A percentile compares a stretch with the other conserved stretches of the same genome.
Conservation (phyloP, 768 basidiomycete species). For the Strobilomyces confusus region DNA sequence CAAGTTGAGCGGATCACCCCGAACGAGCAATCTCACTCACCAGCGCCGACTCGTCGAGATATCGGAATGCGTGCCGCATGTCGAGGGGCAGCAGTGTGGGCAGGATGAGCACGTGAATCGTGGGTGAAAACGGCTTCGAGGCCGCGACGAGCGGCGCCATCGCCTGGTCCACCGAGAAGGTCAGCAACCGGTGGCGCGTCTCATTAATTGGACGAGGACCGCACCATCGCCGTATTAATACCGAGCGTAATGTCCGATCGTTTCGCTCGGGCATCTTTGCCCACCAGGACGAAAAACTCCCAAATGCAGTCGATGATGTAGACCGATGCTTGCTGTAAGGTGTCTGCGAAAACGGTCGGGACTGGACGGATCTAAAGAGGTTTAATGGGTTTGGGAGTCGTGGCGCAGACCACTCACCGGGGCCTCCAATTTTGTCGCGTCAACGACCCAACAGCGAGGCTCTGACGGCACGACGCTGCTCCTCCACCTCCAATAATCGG, state of each 20-base stretch:
- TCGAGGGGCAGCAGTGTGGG: conserved; percentile 75
- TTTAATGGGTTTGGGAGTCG: conserved; percentile 1
- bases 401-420: conserved; percentile 36
- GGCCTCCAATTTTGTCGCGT: conserved; percentile 31
- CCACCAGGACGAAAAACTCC: conserved; percentile 77
- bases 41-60: conserved; percentile 58
- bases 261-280: conserved; percentile 56
- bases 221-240: conserved; percentile 53
- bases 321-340: conserved; percentile 41
- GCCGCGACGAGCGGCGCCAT: conserved; percentile 49
- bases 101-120: conserved; percentile 67
- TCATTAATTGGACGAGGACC: conserved; percentile 4
- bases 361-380: conserved; percentile 43
- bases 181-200: background rate
- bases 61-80: conserved; percentile 61
- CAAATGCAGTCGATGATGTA: conserved; percentile 73
- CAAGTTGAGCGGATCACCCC: background rate
- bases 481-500: conserved; percentile 83
- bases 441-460: conserved; percentile 61
- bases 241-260: conserved; percentile 61
- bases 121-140: conserved; percentile 63
- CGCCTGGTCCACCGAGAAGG: conserved; percentile 35
- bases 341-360: conserved; percentile 39
- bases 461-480: conserved; percentile 34
- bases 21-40: conserved; percentile 36